These are phyloP conservation scores for Coelastrella sp. DNA, from an alignment of 139 green algal species.

Conservation along the genomic window DNA sequence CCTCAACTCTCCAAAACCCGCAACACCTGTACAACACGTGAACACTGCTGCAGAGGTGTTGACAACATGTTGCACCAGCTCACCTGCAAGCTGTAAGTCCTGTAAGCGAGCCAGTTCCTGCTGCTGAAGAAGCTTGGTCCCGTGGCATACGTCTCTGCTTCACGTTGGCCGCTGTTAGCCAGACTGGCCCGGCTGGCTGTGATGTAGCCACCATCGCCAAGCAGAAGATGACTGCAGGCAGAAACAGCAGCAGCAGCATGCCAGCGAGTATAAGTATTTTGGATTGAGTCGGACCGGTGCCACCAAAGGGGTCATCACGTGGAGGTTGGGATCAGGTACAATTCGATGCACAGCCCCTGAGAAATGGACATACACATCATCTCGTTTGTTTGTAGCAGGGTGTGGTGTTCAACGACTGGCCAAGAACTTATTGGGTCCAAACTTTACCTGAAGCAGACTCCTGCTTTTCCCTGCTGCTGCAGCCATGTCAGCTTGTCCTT, in stretches of 20 bases:
- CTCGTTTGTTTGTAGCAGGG: not conserved
- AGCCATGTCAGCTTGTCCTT: no score
- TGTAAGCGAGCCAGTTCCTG: slow-evolving; percentile 9
- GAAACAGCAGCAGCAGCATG: not conserved
- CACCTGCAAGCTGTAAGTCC: slow-evolving; percentile 3
- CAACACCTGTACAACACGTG: not conserved
- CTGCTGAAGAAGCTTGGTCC: slow-evolving; percentile 21
- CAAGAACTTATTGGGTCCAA: no score
- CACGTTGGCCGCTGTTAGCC: not conserved
- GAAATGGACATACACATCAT: not conserved
- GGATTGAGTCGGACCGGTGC: not conserved
- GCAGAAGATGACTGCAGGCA: not conserved
- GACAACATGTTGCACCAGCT: not conserved
- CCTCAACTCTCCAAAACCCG: no score
- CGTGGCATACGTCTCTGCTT: not conserved
- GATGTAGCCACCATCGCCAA: slow-evolving; percentile 22
- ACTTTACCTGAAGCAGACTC: no score
- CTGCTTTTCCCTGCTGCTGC: no score
- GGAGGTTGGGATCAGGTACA: not conserved
- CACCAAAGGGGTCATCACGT: not conserved
- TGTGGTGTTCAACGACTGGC: no score
- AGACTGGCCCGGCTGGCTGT: not conserved
- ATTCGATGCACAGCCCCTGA: no score
- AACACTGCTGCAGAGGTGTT: not conserved
- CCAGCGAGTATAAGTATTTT: not conserved